These are phyloP conservation scores for Clarireedia hainanense DNA, from an alignment of 2,329 filamentous ascomycete genomes.

Conservation along the genomic window DNA sequence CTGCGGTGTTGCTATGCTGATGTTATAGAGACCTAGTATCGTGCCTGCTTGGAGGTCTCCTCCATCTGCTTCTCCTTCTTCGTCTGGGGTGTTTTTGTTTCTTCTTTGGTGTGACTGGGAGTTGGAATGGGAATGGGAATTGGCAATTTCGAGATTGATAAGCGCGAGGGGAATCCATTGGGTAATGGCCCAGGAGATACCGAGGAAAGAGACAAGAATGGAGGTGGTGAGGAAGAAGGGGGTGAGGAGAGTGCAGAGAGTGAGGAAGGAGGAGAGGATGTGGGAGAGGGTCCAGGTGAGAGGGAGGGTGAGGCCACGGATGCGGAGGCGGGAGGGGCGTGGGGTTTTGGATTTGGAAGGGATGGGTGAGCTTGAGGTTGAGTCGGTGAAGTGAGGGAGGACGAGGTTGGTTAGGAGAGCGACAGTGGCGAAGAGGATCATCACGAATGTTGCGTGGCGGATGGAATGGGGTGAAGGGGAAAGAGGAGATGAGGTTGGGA, in stretches of 20 bases:
- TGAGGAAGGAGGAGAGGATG: conserved; percentile 1
- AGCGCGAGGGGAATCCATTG: conserved; percentile 9
- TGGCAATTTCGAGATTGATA: conserved; percentile 6
- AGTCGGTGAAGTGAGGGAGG: conserved; percentile 1
- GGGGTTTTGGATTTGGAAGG: background rate
- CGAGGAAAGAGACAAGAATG: conserved; percentile 2
- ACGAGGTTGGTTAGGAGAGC: conserved; percentile 4
- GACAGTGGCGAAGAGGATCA: conserved; percentile 6
- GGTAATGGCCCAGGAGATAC: conserved; percentile 8
- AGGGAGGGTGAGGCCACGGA: background rate
- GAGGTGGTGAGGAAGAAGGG: background rate
- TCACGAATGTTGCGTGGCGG: conserved; percentile 4
- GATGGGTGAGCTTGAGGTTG: background rate
- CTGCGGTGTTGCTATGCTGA: conserved; percentile 10
- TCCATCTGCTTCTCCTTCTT: no score
- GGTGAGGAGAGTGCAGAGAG: conserved; percentile 1
- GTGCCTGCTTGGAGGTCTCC: conserved; percentile 3
- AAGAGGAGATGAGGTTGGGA: background rate
- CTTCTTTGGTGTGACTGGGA: background rate
- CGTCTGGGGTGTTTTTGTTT: background rate
- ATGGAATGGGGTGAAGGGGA: conserved; percentile 4
- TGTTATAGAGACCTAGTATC: conserved; percentile 9
- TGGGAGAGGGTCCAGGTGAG: conserved; percentile 5
- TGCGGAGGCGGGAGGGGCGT: background rate
- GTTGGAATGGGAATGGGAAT: background rate